phyloP scores from a whole-genome alignment of 2,329 filamentous ascomycete genomes.

The Fusarium verrucosum region DNA sequence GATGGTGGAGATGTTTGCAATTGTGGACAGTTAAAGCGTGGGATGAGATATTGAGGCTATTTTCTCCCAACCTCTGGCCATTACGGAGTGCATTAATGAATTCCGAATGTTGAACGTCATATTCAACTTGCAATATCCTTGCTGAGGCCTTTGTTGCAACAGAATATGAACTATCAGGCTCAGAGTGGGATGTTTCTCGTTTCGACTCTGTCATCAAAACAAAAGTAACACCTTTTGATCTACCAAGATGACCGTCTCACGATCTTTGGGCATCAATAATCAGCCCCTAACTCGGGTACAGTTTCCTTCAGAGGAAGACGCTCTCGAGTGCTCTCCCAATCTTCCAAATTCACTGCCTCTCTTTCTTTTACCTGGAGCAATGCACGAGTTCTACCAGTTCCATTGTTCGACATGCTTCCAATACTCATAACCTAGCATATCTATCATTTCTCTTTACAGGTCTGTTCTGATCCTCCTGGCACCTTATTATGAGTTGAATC shows the following conservation, averaged over 20 bases:
- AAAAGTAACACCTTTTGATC: neutral
- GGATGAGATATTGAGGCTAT: neutral
- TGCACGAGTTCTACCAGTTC: too few species aligned
- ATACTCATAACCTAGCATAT: too few species aligned
- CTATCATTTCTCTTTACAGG: too few species aligned
- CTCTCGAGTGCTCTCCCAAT: neutral
- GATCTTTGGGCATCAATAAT: neutral
- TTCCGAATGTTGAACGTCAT: too few species aligned
- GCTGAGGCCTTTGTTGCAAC: neutral
- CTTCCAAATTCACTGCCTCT: neutral
- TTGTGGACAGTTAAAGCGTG: neutral
- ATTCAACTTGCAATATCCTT: neutral
- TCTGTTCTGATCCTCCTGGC: too few species aligned
- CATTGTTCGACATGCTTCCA: too few species aligned
- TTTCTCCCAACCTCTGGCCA: neutral
- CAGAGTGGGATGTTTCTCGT: neutral
- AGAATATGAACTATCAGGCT: neutral
- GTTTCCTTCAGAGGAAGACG: neutral
- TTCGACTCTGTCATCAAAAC: neutral
- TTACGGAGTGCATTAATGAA: neutral
- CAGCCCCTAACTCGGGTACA: neutral
- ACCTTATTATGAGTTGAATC: too few species aligned
- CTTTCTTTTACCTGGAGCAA: too few species aligned
- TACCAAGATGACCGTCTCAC: neutral
- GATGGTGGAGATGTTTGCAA: neutral